phyloP scores from a whole-genome alignment of 2,329 filamentous ascomycete species.

The Eutypa lata region DNA sequence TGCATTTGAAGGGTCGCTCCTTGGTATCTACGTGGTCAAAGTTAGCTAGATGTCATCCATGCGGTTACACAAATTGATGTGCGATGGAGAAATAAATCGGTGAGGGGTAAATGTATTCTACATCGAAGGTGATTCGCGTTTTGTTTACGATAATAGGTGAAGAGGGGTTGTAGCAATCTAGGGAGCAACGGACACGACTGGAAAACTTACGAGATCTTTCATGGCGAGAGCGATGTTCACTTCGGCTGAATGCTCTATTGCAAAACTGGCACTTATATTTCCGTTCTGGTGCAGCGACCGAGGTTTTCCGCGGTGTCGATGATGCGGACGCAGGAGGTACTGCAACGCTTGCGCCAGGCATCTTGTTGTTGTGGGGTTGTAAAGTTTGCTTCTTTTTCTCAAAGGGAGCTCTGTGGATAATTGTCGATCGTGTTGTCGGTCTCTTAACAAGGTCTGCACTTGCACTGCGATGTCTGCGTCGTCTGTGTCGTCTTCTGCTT shows the following conservation, averaged over 20 bases:
- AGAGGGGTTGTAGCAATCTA: constrained; percentile 21
- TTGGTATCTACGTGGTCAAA: constrained; percentile 72
- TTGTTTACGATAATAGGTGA: constrained; percentile 1
- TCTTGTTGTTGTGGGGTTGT: constrained; percentile 41
- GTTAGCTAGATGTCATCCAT: not conserved
- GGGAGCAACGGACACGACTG: constrained; percentile 8
- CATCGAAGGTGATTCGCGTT: not conserved
- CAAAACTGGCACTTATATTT: constrained; percentile 99
- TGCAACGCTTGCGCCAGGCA: constrained; percentile 70
- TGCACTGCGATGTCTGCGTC: not conserved
- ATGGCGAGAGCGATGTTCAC: constrained; percentile 94
- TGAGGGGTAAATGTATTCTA: constrained; percentile 7
- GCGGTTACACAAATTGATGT: constrained; percentile 5
- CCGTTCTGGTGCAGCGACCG: constrained; percentile 76
- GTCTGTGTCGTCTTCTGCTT: not conserved
- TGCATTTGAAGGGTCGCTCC: constrained; percentile 96
- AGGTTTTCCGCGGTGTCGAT: constrained; percentile 72
- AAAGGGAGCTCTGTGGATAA: not conserved
- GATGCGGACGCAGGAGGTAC: constrained; percentile 58
- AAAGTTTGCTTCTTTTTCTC: constrained; percentile 8
- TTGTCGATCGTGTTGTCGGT: not conserved
- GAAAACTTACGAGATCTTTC: constrained; percentile 90
- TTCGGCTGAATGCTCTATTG: constrained; percentile 93
- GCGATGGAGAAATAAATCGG: constrained; percentile 11
- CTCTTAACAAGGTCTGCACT: not conserved